Evolutionary conservation across 2,329 filamentous ascomycete species (phyloP).

Genomic region (Neonectria coccinea): DNA sequence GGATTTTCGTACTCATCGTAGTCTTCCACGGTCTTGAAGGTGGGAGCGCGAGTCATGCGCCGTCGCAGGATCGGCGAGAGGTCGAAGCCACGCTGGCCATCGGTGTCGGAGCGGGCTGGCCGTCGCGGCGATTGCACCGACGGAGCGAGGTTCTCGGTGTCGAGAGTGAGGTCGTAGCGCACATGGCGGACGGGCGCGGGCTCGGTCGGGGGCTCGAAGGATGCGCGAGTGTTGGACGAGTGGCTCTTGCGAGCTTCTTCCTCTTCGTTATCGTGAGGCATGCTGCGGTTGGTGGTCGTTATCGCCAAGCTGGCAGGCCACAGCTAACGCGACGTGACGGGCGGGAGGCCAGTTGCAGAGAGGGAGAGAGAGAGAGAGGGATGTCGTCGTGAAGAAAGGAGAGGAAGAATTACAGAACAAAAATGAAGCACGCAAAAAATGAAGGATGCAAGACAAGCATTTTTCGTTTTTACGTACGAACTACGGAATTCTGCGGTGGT

Average conservation of each 20-base stretch:
- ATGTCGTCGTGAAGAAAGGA: neutral
- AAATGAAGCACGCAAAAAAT: neutral
- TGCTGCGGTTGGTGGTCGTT: conserved; percentile 12
- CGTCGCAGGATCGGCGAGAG: conserved; percentile 52
- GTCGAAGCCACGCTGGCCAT: conserved; percentile 42
- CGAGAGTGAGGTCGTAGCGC: conserved; percentile 45
- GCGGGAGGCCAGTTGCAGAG: no score
- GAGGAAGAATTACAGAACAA: neutral
- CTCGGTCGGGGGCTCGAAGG: conserved; percentile 29
- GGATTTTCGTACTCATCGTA: conserved; percentile 55
- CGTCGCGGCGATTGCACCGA: conserved; percentile 31
- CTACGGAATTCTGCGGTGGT: neutral
- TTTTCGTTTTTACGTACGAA: neutral
- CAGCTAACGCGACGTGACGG: neutral
- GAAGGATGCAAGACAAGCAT: neutral
- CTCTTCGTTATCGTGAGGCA: conserved; percentile 28
- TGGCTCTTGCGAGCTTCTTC: conserved; percentile 35
- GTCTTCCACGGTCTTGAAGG: conserved; percentile 61
- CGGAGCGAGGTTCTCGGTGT: conserved; percentile 45
- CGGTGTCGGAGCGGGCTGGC: conserved; percentile 45
- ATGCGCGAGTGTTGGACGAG: conserved; percentile 40
- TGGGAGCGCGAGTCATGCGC: conserved; percentile 55
- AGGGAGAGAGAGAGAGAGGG: neutral
- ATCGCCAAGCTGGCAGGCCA: conserved; percentile 8
- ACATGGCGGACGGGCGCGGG: conserved; percentile 36